Evolutionary conservation across 768 basidiomycete species (phyloP).

Genomic region (Russula olivacea): DNA sequence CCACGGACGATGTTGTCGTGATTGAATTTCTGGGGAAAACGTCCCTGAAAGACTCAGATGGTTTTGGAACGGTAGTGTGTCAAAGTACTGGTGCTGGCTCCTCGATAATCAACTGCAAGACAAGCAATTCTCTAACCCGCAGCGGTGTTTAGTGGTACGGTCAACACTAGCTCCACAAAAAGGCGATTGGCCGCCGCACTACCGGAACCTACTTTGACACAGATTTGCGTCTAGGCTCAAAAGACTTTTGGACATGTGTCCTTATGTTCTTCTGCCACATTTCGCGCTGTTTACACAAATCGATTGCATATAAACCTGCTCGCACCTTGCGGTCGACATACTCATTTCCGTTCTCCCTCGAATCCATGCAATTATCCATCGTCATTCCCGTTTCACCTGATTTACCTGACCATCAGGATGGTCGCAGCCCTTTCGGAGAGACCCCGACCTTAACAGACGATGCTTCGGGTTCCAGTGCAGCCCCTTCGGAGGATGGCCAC

Average conservation of each 20-base stretch:
- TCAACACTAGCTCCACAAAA: background rate
- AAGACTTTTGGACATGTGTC: constrained; percentile 1
- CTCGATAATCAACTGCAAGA: background rate
- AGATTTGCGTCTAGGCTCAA: background rate
- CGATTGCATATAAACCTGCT: constrained; percentile 6
- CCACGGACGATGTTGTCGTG: background rate
- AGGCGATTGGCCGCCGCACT: background rate
- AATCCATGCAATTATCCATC: constrained; percentile 13
- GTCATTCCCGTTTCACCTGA: background rate
- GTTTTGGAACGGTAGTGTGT: background rate
- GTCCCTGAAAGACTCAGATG: background rate
- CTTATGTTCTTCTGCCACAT: constrained; percentile 9
- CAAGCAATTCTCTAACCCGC: background rate
- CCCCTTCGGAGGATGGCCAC: background rate
- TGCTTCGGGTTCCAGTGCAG: background rate
- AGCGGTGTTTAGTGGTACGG: background rate
- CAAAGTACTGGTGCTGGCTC: background rate
- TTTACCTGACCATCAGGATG: background rate
- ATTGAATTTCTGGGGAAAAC: background rate
- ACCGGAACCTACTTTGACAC: background rate
- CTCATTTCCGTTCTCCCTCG: background rate
- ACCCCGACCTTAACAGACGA: background rate
- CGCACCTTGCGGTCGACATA: background rate
- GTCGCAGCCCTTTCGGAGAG: background rate
- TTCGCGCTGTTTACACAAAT: background rate